Evolutionary conservation across 495 filamentous ascomycete species (phyloP), one percentile per base, ranked within the genome.

Genomic region (Aspergillus indologenus): DNA sequence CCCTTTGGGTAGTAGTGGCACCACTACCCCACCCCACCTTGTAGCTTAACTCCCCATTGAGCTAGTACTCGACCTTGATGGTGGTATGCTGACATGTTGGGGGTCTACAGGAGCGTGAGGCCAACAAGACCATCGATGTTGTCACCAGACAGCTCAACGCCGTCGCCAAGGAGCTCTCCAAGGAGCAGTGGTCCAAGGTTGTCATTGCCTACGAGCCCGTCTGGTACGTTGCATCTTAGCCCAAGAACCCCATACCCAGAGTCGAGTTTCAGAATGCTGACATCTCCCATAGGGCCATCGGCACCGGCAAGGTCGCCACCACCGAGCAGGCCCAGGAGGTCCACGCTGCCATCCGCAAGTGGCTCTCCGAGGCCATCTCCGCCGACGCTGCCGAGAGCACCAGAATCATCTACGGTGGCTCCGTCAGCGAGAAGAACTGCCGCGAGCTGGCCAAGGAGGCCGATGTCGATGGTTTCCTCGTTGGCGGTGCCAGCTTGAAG

Each of bases 161-260:
- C 61, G 83, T 89, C 58, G 78, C 77, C 56, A 82, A 90, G 69
- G 78, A 83, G 73, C 66, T 80, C 56, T 70, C 61, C 68, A 78
- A 90, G 67, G 80, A 81, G 69, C 87, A 96, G 75, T 98, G 94
- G 94, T 80, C 75, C 55, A 95, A 94, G 79, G 85, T 98, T 65
- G 93, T 98, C 73, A 84, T 98, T 66, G 95, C 94, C 65, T 98
- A 98, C 74, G 95, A 98, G 83, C 94, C 94, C 65, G 93, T 98
- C 79, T 98, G 94, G 93, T 83, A 73, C 65, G n/a, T n/a, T n/a
- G n/a, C n/a, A n/a, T n/a, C n/a, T n/a, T n/a, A n/a, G n/a, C n/a
- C n/a, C n/a, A n/a, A n/a, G n/a, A n/a, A n/a, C n/a, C n/a, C n/a
- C n/a, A n/a, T n/a, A 29, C 26, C 26, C 26, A 29, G 26, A 3